Base-by-base conservation (phyloP, 2,329 filamentous ascomycete species). In the Fusarium secorum region DNA sequence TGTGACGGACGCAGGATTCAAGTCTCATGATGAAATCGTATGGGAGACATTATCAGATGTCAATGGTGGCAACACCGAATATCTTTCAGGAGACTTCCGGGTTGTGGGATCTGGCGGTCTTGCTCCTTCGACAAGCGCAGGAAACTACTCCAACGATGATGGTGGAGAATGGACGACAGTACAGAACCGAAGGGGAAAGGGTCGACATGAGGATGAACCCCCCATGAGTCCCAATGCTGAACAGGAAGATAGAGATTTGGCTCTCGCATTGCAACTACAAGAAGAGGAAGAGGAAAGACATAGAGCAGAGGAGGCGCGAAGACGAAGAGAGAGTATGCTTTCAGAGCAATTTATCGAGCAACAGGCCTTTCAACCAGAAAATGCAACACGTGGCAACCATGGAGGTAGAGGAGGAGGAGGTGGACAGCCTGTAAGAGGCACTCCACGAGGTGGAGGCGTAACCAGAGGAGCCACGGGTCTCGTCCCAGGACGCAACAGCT, bases 11-110 rank as follows among this genome's bases (percentile, higher is more conserved):
- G 92, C 94, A 30, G 96, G 96, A 2, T 99, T 97, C 77, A 90
- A 92, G 15, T 88, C 86, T 14, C 94, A 98, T 74, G 91, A 94
- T 20, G 95, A 98, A 78, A 90, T 99, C 17, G 93, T 99, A 0
- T 99, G 96, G 96, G 96, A 99, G 81, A 96, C 92, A 14, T 85
- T 99, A 4, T 91, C 92, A 2, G 95, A 98, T 75, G 91, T 97
- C 26, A 96, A 91, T 55, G 96, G 96, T 11, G 91, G 93, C 75
- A 88, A 88, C 18, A 90, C 93, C 5, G 93, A 95, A 77, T 94
- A 97, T 75, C 93, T 94, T 73, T 94, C 94, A 0, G 96, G 96
- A 4, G 95, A 98, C 76, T 98, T 98, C 80, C 88, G 91, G 35
- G 85, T 92, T 1, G 93, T 98, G n/a, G 91, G 93, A 90, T 73